phyloP scores from a whole-genome alignment of 1,139 yeast species.

The Nakaseomyces uthaithaninus region DNA sequence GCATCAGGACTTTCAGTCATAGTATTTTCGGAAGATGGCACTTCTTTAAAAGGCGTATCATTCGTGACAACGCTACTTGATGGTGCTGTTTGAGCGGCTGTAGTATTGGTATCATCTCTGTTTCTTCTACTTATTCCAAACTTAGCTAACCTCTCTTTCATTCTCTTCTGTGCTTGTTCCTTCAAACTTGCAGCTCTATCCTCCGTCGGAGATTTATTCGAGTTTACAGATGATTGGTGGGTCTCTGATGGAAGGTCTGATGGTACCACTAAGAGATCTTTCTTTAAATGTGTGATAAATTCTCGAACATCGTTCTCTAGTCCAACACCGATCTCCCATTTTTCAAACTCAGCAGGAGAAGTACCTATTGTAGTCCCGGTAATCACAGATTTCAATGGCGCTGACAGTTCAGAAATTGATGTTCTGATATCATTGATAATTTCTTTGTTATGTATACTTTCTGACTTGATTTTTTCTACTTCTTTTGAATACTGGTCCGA shows the following conservation, averaged over 20 bases:
- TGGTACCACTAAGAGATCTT: constrained; percentile 3
- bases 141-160: constrained; percentile 83
- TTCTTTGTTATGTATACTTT: constrained; percentile 45
- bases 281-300: constrained; percentile 51
- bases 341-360: constrained; percentile 50
- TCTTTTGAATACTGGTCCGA: constrained; percentile 50
- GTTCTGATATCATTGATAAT: constrained; percentile 65
- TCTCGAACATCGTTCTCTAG: constrained; percentile 58
- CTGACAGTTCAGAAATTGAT: constrained; percentile 64
- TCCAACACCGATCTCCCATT: constrained; percentile 85
- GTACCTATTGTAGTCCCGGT: constrained; percentile 28
- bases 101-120: constrained; percentile 17
- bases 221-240: constrained; percentile 18
- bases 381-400: constrained; percentile 47
- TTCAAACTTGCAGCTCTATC: constrained; percentile 79
- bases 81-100: background rate
- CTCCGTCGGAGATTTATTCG: constrained; percentile 34
- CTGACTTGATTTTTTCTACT: constrained; percentile 46
- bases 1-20: background rate
- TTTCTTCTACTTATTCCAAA: constrained; percentile 56
- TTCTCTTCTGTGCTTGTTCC: constrained; percentile 83
- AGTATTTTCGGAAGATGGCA: background rate
- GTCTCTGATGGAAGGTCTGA: constrained; percentile 6
- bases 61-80: background rate
- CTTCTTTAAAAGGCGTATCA: constrained; percentile 8